Evolutionary conservation across 2,329 filamentous ascomycete genomes (phyloP).

Genomic region (Domatiomyces globalis): DNA sequence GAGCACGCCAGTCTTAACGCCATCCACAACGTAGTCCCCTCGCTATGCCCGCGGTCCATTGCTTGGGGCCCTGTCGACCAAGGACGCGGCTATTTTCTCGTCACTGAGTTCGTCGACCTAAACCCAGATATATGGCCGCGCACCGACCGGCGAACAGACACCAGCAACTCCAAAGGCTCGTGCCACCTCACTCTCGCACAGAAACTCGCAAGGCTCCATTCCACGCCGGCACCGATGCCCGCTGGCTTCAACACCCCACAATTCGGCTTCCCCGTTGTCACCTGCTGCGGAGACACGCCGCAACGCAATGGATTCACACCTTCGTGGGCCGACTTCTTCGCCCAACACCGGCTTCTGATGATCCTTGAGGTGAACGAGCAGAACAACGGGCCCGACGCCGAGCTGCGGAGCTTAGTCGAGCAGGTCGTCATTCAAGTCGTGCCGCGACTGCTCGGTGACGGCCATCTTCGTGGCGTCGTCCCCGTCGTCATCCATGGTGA

Average conservation of each 20-base stretch:
- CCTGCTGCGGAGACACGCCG: constrained; percentile 71
- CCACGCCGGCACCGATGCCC: constrained; percentile 54
- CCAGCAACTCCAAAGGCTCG: constrained; percentile 28
- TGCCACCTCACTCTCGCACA: constrained; percentile 46
- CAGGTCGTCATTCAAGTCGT: constrained; percentile 51
- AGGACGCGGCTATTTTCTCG: constrained; percentile 39
- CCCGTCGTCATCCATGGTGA: constrained; percentile 83
- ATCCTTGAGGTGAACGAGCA: constrained; percentile 46
- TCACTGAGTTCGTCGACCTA: constrained; percentile 69
- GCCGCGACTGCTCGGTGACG: constrained; percentile 58
- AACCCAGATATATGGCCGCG: constrained; percentile 18
- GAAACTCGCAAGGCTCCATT: constrained; percentile 68
- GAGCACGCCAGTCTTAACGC: constrained; percentile 76
- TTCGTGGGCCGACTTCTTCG: constrained; percentile 79
- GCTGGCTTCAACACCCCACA: constrained; percentile 43
- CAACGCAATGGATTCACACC: constrained; percentile 63
- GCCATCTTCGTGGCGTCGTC: constrained; percentile 49
- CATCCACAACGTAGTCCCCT: constrained; percentile 56
- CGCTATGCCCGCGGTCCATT: constrained; percentile 60
- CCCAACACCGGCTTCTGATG: constrained; percentile 54
- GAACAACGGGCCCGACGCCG: constrained; percentile 50
- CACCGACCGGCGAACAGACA: background rate
- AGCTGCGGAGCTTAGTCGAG: constrained; percentile 52
- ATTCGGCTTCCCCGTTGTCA: constrained; percentile 75
- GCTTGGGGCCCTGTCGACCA: constrained; percentile 50